phyloP scores from a whole-genome alignment of 768 basidiomycete genomes.

The Psilocybe sp. region DNA sequence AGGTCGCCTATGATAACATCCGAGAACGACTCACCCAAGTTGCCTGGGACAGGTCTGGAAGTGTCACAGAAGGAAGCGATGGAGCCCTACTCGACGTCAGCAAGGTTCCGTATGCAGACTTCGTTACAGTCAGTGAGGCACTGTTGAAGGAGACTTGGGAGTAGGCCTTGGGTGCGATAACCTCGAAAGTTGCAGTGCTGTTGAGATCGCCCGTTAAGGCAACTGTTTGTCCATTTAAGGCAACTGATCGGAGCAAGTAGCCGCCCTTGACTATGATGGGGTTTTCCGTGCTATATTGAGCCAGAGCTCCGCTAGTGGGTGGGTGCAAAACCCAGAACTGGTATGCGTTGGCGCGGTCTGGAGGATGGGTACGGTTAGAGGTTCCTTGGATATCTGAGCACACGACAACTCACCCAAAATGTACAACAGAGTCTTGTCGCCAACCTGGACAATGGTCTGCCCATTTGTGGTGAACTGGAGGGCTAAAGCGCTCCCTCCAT shows the following conservation, averaged over 20 bases:
- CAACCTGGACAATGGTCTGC: conserved; percentile 45
- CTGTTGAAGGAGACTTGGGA: conserved; percentile 35
- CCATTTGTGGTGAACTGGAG: conserved; percentile 45
- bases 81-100: conserved; percentile 27
- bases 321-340: conserved; percentile 51
- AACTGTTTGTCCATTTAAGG: conserved; percentile 29
- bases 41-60: conserved; percentile 32
- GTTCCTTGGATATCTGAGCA: not conserved
- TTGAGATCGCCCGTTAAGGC: conserved; percentile 44
- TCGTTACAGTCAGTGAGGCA: conserved; percentile 23
- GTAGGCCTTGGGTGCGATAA: conserved; percentile 39
- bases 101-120: conserved; percentile 39
- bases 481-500: conserved; percentile 26
- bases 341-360: conserved; percentile 48
- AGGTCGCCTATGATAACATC: too few species aligned
- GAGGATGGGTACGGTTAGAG: not conserved
- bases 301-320: conserved; percentile 31
- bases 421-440: conserved; percentile 36
- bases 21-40: conserved; percentile 32
- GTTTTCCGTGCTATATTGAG: conserved; percentile 35
- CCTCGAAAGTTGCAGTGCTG: conserved; percentile 39
- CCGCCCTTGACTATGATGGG: conserved; percentile 50
- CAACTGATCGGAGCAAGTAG: conserved; percentile 41
- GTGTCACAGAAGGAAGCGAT: conserved; percentile 29
- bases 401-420: conserved; percentile 34